Evolutionary conservation across 805 yeast species (phyloP).

Genomic region (Allodekkera sacchari): DNA sequence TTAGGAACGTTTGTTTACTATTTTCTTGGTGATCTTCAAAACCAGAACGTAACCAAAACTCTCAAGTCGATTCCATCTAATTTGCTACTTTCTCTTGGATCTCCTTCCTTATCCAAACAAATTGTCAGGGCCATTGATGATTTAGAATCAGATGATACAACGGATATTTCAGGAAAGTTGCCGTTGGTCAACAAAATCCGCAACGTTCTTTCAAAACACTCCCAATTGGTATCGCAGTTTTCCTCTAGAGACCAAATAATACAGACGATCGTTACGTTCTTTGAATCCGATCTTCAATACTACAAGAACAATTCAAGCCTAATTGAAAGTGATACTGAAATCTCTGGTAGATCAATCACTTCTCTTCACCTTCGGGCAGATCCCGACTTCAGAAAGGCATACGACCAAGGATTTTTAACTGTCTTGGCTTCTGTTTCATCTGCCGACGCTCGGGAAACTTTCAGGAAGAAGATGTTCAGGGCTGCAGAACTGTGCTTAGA

Average conservation of each 20-base stretch:
- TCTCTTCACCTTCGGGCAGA: too few species aligned
- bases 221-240: slow-evolving; percentile 4
- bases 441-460: slow-evolving; percentile 1
- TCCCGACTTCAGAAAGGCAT: too few species aligned
- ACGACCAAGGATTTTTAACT: slow-evolving; percentile 12
- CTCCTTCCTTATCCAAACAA: neutral
- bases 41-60: too few species aligned
- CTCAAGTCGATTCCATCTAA: too few species aligned
- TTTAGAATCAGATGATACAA: neutral
- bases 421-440: slow-evolving; percentile 10
- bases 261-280: too few species aligned
- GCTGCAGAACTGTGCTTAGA: slow-evolving; percentile 13
- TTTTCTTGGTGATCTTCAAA: too few species aligned
- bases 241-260: slow-evolving; percentile 8
- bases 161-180: slow-evolving; percentile 11
- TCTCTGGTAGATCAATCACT: too few species aligned
- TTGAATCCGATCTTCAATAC: too few species aligned
- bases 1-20: too few species aligned
- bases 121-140: neutral
- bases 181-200: slow-evolving; percentile 15
- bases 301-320: too few species aligned
- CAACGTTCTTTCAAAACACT: slow-evolving; percentile 9
- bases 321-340: too few species aligned
- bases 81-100: neutral
- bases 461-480: slow-evolving; percentile 5